These are phyloP conservation scores for Entoloma clypeatum DNA, from an alignment of 1,284 basidiomycete genomes.

Conservation along the genomic window DNA sequence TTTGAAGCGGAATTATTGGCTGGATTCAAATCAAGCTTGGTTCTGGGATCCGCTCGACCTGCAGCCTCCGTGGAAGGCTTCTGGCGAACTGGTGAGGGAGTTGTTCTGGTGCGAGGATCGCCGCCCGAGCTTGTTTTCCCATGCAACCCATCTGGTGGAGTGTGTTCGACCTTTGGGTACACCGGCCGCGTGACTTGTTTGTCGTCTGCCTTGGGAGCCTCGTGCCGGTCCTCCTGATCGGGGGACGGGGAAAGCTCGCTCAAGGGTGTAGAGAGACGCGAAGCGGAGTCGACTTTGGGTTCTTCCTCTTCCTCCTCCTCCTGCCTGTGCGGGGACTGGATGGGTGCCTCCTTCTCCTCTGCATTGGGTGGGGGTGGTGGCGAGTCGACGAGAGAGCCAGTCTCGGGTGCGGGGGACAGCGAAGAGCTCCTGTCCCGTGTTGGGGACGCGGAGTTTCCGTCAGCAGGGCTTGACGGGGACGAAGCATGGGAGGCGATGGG, in stretches of 20 bases:
- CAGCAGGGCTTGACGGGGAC: conserved; percentile 24
- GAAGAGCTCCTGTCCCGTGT: conserved; percentile 43
- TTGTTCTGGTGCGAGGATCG: too few species aligned
- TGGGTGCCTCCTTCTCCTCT: conserved; percentile 28
- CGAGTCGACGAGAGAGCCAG: conserved; percentile 26
- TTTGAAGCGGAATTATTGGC: conserved; percentile 12
- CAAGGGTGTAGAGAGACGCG: conserved; percentile 45
- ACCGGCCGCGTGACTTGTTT: conserved; percentile 22
- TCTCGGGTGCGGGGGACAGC: conserved; percentile 48
- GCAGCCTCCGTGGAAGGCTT: not conserved
- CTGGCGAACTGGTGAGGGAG: not conserved
- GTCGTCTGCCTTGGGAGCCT: conserved; percentile 25
- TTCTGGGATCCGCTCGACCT: not conserved
- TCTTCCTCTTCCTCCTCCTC: conserved; percentile 34
- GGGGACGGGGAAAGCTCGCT: conserved; percentile 65
- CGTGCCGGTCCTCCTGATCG: conserved; percentile 40
- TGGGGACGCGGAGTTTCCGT: conserved; percentile 24
- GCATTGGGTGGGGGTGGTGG: conserved; percentile 21
- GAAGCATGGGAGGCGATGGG: conserved; percentile 23
- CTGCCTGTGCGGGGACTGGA: conserved; percentile 21
- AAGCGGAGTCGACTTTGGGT: conserved; percentile 18
- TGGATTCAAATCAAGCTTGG: conserved; percentile 14
- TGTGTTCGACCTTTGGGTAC: conserved; percentile 14
- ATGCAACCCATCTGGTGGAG: not conserved
- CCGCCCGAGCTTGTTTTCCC: too few species aligned